Conservation (phyloP, 768 basidiomycete genomes). For the Suillus spraguei region DNA sequence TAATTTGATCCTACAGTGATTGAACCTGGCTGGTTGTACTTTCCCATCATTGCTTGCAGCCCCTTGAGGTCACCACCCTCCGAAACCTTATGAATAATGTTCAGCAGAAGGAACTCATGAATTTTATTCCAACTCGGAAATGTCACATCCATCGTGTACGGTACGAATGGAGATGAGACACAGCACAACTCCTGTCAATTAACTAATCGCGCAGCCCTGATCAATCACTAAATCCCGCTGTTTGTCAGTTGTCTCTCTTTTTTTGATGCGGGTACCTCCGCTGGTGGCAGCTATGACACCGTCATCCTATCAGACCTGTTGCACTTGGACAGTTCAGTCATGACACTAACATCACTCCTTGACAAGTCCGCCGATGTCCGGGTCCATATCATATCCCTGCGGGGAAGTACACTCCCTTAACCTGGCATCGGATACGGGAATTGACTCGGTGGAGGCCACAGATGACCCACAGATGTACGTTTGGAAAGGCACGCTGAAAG, state of each 20-base stretch:
- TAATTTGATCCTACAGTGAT: slow-evolving; percentile 43
- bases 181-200: slow-evolving; percentile 49
- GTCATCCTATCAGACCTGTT: slow-evolving; percentile 74
- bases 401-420: slow-evolving; percentile 61
- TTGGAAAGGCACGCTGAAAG: slow-evolving; percentile 52
- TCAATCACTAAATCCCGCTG: slow-evolving; percentile 14
- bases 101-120: slow-evolving; percentile 42
- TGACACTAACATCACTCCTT: slow-evolving; percentile 53
- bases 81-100: slow-evolving; percentile 59
- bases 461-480: slow-evolving; percentile 29
- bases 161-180: slow-evolving; percentile 68
- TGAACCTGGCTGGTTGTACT: slow-evolving; percentile 73
- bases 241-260: slow-evolving; percentile 20
- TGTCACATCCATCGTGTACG: slow-evolving; percentile 50
- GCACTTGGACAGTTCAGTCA: slow-evolving; percentile 61
- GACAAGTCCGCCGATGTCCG: slow-evolving; percentile 40
- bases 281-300: slow-evolving; percentile 61
- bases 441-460: slow-evolving; percentile 49
- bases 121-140: slow-evolving; percentile 30
- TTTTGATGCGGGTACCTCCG: slow-evolving; percentile 17
- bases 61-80: slow-evolving; percentile 57
- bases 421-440: slow-evolving; percentile 40
- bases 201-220: slow-evolving; percentile 10
- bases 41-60: slow-evolving; percentile 66
- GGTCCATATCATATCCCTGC: slow-evolving; percentile 67